Base-by-base conservation (phyloP, 73 alveolate genomes). In the Paramecium biaurelia region DNA sequence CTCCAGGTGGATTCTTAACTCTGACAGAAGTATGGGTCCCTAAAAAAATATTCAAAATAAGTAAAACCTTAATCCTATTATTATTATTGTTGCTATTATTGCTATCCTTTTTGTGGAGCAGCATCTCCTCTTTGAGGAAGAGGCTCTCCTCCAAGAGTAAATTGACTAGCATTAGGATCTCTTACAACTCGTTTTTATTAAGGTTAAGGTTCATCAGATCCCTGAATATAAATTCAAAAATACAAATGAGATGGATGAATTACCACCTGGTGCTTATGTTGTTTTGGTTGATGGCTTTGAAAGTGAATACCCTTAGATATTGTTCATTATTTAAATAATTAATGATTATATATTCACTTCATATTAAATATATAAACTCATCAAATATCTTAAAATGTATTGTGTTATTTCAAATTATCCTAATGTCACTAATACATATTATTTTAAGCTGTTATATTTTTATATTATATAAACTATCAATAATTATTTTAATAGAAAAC, bases 1-100 rank as follows among this genome's bases (percentile, higher is more conserved):
- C 90, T 24, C 90, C 90, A 14, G 90, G 90, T 24, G 90, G 90
- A 79, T 79, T 79, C 90, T 79, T 79, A 41, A 79, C 90, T 45
- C 43, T 79, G 28, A 79, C 90, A 0, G 90, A 79, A n/a, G 90
- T 79, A 63, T 79, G 90, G 28, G 56, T 1, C 34, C 59, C 90
- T 79, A 43, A 43, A 20, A 37, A n/a, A 79, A 79, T 42, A 63
- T 42, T 20, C 23, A 41, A 79, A 79, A 41, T 12, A 32, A 9
- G 18, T n/a, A 32, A 21, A 18, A 79, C 72, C 90, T 79, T 79
- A 79, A 37, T 79, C 42, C 35, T 72, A 28, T 72, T 72, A 72
- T 38, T 72, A 72, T 72, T 30, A 37, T 18, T 79, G 18, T 43
- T 79, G 56, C 74, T 79, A 23, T 79, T 42, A 26, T 32, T 32